Evolutionary conservation across 2,329 filamentous ascomycete species (phyloP).

Genomic region (Epichloe hybrida): DNA sequence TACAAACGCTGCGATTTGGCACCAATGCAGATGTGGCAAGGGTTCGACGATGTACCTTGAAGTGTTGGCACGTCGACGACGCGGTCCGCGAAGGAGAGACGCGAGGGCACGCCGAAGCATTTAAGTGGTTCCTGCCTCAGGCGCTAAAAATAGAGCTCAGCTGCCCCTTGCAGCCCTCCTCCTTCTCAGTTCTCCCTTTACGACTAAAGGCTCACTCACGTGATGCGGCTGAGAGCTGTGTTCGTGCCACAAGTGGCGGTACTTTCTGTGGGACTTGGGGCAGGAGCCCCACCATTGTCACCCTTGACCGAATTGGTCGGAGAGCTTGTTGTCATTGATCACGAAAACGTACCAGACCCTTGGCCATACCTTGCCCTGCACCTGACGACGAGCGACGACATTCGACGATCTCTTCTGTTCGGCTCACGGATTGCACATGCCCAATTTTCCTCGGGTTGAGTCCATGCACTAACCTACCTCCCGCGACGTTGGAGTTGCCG

Average conservation of each 20-base stretch:
- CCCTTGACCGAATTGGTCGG: neutral
- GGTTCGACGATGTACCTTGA: constrained; percentile 13
- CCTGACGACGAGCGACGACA: neutral
- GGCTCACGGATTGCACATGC: neutral
- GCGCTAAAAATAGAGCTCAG: constrained; percentile 5
- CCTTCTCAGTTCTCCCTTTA: no score
- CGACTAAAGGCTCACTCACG: constrained; percentile 12
- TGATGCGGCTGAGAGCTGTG: constrained; percentile 10
- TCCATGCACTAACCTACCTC: neutral
- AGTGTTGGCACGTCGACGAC: constrained; percentile 23
- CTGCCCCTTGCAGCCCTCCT: neutral
- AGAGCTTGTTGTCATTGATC: neutral
- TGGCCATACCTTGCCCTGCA: neutral
- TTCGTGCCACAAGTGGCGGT: neutral
- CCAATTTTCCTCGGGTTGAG: neutral
- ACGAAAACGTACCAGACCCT: neutral
- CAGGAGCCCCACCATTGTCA: neutral
- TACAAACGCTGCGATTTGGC: neutral
- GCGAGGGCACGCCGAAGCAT: constrained; percentile 26
- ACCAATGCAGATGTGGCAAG: constrained; percentile 6
- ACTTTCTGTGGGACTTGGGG: neutral
- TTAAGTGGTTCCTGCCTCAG: constrained; percentile 24
- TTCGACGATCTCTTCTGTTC: neutral
- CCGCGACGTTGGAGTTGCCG: neutral
- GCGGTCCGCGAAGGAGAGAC: constrained; percentile 21